phyloP scores from a whole-genome alignment of 306 rosid species.

The Cicer arietinum region DNA sequence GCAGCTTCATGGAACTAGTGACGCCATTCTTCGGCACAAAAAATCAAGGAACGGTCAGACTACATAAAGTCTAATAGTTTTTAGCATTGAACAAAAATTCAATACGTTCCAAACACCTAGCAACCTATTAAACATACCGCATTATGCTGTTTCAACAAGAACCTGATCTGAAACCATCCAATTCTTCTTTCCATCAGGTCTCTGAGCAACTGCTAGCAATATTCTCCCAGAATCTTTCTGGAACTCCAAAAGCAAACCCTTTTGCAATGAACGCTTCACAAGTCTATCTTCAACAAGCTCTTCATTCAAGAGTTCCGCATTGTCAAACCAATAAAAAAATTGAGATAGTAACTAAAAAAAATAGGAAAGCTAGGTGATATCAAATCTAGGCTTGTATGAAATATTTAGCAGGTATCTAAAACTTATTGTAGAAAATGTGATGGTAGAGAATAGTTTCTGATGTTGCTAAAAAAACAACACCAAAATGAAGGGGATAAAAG shows the following conservation, averaged over 20 bases:
- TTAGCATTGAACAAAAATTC: slow-evolving; percentile 45
- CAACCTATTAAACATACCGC: slow-evolving; percentile 88
- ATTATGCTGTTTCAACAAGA: slow-evolving; percentile 80
- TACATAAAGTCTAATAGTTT: slow-evolving; percentile 28
- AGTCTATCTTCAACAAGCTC: slow-evolving; percentile 74
- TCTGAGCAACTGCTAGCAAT: slow-evolving; percentile 83
- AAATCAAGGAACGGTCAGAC: slow-evolving; percentile 45
- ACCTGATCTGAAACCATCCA: slow-evolving; percentile 99
- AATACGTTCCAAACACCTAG: slow-evolving; percentile 74
- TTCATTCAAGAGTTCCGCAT: slow-evolving; percentile 62
- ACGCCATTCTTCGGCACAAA: slow-evolving; percentile 77
- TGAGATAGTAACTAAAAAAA: slow-evolving; percentile 27
- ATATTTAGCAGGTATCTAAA: slow-evolving; percentile 33
- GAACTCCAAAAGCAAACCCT: slow-evolving; percentile 86
- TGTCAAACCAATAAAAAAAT: slow-evolving; percentile 43
- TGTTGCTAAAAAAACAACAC: neutral
- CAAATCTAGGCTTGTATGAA: slow-evolving; percentile 10
- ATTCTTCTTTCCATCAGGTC: slow-evolving; percentile 97
- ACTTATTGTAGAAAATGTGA: neutral
- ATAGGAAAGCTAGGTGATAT: slow-evolving; percentile 37
- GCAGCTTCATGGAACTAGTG: slow-evolving; percentile 81
- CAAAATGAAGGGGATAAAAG: neutral
- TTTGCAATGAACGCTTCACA: slow-evolving; percentile 61
- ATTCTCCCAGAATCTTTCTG: slow-evolving; percentile 61
- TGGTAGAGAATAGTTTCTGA: neutral